Conservation (phyloP, 306 rosid genomes). For the Prinsepia uniflora region DNA sequence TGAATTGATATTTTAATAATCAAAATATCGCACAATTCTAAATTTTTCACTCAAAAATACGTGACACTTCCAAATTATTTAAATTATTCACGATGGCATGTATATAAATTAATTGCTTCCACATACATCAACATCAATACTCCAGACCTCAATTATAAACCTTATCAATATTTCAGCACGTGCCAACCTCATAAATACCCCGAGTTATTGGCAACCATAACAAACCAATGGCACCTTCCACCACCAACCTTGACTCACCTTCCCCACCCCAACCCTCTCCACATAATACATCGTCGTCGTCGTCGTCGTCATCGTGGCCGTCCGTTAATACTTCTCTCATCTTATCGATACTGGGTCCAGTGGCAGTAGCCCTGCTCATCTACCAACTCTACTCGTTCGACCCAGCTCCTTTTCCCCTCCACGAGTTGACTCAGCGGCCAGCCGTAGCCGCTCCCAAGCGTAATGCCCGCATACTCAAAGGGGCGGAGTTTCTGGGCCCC, state of each 20-base stretch:
- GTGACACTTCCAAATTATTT: too few relatives aligned
- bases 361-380: conserved; percentile 27
- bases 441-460: conserved; percentile 18
- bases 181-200: too few relatives aligned
- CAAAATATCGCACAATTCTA: too few relatives aligned
- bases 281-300: background rate
- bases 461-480: conserved; percentile 30
- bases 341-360: conserved; percentile 20
- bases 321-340: background rate
- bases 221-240: background rate
- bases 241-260: background rate
- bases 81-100: too few relatives aligned
- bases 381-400: conserved; percentile 50
- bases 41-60: too few relatives aligned
- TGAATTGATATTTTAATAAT: too few relatives aligned
- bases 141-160: too few relatives aligned
- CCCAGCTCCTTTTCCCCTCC: conserved; percentile 40
- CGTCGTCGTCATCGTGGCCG: background rate
- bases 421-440: conserved; percentile 19
- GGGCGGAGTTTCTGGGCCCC: conserved; percentile 36
- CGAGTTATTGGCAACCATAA: background rate
- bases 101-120: too few relatives aligned
- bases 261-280: background rate
- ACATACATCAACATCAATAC: too few relatives aligned
- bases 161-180: too few relatives aligned